These are phyloP conservation scores for Closterium sp. DNA, from an alignment of 139 green algal genomes.

Conservation along the genomic window DNA sequence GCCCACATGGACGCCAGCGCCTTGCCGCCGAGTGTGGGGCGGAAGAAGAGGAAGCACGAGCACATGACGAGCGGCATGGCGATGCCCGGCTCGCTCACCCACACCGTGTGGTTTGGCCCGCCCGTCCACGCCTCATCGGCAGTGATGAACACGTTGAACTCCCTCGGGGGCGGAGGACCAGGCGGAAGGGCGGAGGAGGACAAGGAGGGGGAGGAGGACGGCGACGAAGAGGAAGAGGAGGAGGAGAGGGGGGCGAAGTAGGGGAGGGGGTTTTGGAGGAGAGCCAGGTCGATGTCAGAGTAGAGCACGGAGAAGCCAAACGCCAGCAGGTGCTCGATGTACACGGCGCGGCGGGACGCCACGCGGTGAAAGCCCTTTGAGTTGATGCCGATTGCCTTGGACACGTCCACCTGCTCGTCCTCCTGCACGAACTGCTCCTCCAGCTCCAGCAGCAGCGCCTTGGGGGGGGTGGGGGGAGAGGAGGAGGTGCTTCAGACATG, in stretches of 20 bases:
- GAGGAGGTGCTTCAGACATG: no score
- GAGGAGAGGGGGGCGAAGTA: background rate
- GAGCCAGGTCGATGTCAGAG: background rate
- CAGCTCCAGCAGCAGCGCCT: no score
- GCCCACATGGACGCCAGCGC: background rate
- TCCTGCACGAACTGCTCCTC: background rate
- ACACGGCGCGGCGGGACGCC: background rate
- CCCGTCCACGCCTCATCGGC: background rate
- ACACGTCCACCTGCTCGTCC: background rate
- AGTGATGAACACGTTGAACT: background rate
- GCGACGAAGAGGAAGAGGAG: background rate
- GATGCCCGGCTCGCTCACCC: background rate
- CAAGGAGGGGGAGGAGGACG: background rate
- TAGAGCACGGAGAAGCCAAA: background rate
- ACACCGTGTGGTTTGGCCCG: background rate
- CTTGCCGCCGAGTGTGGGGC: background rate
- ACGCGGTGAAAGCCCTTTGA: background rate
- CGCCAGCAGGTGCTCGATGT: background rate
- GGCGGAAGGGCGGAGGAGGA: no score
- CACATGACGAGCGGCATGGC: background rate
- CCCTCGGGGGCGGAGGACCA: background rate
- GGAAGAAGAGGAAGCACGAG: background rate
- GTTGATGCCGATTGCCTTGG: background rate
- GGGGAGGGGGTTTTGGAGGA: background rate
- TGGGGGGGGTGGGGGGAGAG: no score